Base-by-base conservation (phyloP, 2,329 filamentous ascomycete genomes). In the Aspergillus tamarii region DNA sequence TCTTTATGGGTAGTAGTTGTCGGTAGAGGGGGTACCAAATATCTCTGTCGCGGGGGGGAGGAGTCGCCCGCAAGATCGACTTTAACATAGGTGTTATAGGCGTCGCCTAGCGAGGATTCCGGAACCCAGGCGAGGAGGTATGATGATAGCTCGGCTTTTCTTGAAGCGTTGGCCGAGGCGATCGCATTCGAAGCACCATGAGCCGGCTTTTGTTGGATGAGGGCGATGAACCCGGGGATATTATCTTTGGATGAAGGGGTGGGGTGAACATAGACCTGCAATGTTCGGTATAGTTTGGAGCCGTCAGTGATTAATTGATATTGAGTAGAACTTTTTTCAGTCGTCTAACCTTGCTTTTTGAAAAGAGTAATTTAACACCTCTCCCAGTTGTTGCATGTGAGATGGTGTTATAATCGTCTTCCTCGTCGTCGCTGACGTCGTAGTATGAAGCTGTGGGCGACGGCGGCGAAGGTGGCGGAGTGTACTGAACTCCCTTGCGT, bases 241-340 rank as follows among this genome's bases (percentile, higher is more conserved):
- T 99, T 99, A 82, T 99, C 95, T 81, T 94, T 97, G 62, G 94
- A 87, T 0, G 93, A 96, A 0, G 94, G 91, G 0, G 93, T 93
- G 1, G 95, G 95, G 77, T 99, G 95, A 50, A 99, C 90, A 76
- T 98, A 99, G 76, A 99, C 95, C 90, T 94, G 71, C 45, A 28
- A 63, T 57, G 43, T 30, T 60, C 56, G 66, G 57, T 34, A 56
- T 41, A 28, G 12, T 60, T 43, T 19, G 16, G 39, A 59, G 21
- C 39, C 39, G 32, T 68, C 43, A 66, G 62, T 39, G 26, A 48
- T 36, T 30, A 19, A 23, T 43, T 52, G 12, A 11, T 19, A 21
- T 10, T 16, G n/a, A 32, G 6, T 36, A n/a, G 32, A 46, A 14
- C 16, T 10, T 6, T 52, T 21, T 3, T 11, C 26, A 39, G 34